A percentile compares a stretch with the other conserved stretches of the same genome.
Conservation (phyloP, 352 stramenopile genomes). For the Phytopythium oedochilum region DNA sequence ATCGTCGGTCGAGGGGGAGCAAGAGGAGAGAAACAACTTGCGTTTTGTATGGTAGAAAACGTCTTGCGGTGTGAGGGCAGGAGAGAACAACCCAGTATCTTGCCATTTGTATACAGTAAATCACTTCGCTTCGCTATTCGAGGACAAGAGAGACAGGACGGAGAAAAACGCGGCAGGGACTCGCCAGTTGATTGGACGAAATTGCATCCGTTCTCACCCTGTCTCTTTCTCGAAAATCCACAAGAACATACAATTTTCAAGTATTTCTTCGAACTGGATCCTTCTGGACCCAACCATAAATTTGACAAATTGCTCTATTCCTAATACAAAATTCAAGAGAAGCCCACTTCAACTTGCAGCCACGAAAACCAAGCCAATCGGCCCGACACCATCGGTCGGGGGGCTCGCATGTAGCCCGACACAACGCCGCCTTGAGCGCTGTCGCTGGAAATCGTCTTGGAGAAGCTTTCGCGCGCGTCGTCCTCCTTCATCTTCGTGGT, state of each 20-base stretch:
- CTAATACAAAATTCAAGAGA: too few species aligned
- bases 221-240: background rate
- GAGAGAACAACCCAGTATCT: background rate
- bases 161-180: background rate
- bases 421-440: too few species aligned
- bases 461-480: too few species aligned
- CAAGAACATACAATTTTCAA: background rate
- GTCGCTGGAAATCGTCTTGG: too few species aligned
- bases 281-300: background rate
- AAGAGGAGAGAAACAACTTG: background rate
- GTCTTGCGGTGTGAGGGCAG: background rate
- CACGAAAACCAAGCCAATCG: too few species aligned
- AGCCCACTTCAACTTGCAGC: too few species aligned
- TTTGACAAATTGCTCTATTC: too few species aligned
- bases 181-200: background rate
- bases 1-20: too few species aligned
- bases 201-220: background rate
- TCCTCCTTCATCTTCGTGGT: too few species aligned
- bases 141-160: background rate
- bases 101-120: background rate
- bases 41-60: background rate
- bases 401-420: too few species aligned
- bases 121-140: background rate
- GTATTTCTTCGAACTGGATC: too few species aligned
- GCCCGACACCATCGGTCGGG: too few species aligned